Base-by-base conservation (phyloP, 176 grass and related monocot genomes). In the Luzula sylvatica region DNA sequence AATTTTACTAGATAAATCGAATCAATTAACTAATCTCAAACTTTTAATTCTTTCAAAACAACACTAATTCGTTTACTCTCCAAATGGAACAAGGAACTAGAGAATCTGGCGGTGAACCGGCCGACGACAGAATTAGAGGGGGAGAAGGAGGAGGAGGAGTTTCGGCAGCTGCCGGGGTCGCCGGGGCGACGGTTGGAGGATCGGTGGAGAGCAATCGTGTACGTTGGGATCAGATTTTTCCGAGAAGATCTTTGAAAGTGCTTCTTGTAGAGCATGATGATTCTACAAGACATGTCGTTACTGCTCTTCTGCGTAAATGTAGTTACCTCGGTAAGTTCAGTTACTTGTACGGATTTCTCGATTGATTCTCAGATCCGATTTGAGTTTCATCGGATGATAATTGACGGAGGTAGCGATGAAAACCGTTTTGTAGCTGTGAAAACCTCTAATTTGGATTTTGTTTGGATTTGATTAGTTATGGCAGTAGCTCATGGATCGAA, bases 251-350 rank as follows among this genome's bases (percentile, higher is more conserved):
- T 11, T 75, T 98, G 21, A 80, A 75, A 20, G 81, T 98, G 6
- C 85, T 98, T 55, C 80, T 98, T 50, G 85, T 98, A 51, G 92
- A 98, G 85, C 81, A 90, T 55, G 92, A 90, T 65, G 78, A 86
- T 73, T 87, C 81, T 72, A 98, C 92, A 0, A 75, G 85, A 56
- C 92, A 98, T 61, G 75, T 98, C 55, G 85, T 98, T 64, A 76
- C 81, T 55, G 85, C 92, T 40, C 92, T 98, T 18, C 84, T 98
- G 68, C 85, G 92, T 22, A 98, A 98, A 79, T 90, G 81, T 78
- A 77, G 78, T 1, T 98, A 98, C 65, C 85, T 80, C 69, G 92
- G 92, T 98, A 61, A 65, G 59, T 60, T 28, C 15, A 55, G 7
- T 42, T 43, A 16, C 14, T 27, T 61, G 13, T 61, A 16, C 23